Conservation (phyloP, 2,329 filamentous ascomycete genomes). For the Colletotrichum filicis region DNA sequence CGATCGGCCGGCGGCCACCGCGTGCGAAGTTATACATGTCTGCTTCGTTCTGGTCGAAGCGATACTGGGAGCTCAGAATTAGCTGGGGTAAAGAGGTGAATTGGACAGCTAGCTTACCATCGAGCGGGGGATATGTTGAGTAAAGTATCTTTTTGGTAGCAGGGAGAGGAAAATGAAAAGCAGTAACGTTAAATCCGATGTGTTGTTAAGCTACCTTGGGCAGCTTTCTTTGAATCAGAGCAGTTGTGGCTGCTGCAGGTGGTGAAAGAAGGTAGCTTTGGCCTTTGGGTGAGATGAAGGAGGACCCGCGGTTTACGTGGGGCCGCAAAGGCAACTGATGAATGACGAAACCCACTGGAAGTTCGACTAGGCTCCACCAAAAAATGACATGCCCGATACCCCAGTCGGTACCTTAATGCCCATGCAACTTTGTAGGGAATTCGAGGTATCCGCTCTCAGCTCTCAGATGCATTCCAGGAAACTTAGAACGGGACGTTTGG, state of each 20-base stretch:
- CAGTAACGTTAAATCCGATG: not conserved
- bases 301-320: conserved; percentile 26
- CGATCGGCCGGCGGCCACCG: conserved; percentile 58
- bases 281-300: conserved; percentile 8
- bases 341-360: conserved; percentile 36
- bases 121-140: not conserved
- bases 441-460: conserved; percentile 6
- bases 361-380: conserved; percentile 24
- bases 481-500: not conserved
- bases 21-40: conserved; percentile 42
- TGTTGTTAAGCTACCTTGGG: not conserved
- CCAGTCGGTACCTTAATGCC: conserved; percentile 20
- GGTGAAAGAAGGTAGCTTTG: conserved; percentile 11
- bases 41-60: conserved; percentile 35
- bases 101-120: conserved; percentile 37
- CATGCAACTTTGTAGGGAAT: conserved; percentile 15
- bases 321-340: conserved; percentile 36
- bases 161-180: not conserved
- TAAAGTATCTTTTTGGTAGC: not conserved
- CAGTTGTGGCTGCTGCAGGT: not conserved
- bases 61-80: conserved; percentile 26
- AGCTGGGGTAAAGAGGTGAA: conserved; percentile 9
- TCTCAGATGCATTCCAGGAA: conserved; percentile 2
- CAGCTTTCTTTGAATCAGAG: not conserved
- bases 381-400: conserved; percentile 16